Evolutionary conservation across 495 filamentous ascomycete genomes (phyloP).

Genomic region (Neurospora sp.): DNA sequence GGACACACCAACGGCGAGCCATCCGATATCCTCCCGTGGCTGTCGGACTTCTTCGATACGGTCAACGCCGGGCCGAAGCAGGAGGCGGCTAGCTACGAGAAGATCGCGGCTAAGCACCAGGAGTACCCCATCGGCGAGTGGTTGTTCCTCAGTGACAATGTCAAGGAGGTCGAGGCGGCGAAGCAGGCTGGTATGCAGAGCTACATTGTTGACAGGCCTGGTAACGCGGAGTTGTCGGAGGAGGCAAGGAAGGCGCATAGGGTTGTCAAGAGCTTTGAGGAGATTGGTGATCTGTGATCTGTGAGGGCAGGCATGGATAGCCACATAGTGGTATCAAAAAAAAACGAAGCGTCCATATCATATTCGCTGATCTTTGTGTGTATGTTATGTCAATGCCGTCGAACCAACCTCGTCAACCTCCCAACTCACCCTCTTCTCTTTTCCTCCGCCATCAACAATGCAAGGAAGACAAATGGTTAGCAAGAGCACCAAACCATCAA

Average conservation of each 20-base stretch:
- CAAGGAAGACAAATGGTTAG: background rate
- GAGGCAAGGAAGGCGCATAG: conserved; percentile 32
- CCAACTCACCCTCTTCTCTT: background rate
- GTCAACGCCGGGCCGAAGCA: conserved; percentile 62
- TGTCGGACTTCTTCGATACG: conserved; percentile 59
- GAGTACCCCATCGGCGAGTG: conserved; percentile 33
- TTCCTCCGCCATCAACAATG: background rate
- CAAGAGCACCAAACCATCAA: background rate
- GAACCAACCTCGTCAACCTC: background rate
- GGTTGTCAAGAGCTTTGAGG: conserved; percentile 38
- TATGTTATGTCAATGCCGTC: background rate
- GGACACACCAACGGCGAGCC: conserved; percentile 47
- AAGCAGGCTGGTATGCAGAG: conserved; percentile 52
- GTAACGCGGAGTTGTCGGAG: conserved; percentile 45
- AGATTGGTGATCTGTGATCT: conserved; percentile 14
- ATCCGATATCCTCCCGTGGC: conserved; percentile 44
- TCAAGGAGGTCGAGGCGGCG: conserved; percentile 58
- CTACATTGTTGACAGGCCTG: conserved; percentile 50
- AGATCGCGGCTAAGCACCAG: conserved; percentile 40
- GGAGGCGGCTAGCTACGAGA: conserved; percentile 49
- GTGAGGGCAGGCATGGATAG: background rate
- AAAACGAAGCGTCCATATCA: background rate
- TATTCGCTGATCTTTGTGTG: background rate
- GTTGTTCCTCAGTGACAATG: conserved; percentile 63
- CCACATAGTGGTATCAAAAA: background rate